phyloP scores from a whole-genome alignment of 805 yeast genomes.

The Cyberlindnera euphorbiiphila region DNA sequence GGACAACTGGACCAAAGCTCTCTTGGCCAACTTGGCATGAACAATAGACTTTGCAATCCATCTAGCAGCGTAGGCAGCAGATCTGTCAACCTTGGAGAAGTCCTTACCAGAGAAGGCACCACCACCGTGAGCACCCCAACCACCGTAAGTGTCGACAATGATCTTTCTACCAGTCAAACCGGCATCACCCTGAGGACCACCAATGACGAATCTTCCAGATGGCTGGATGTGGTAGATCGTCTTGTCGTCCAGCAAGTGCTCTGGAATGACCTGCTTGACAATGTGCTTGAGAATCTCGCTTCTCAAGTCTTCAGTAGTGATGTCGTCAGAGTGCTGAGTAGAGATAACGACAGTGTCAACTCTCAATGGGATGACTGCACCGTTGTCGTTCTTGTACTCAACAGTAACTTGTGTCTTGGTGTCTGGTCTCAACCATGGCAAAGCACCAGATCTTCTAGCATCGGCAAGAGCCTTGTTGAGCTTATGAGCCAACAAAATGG shows the following conservation, averaged over 20 bases:
- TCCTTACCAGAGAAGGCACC: conserved; percentile 99
- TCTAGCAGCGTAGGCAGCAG: conserved; percentile 99
- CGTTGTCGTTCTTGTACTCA: conserved; percentile 90
- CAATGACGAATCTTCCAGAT: conserved; percentile 98
- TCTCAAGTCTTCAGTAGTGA: conserved; percentile 91
- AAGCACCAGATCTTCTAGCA: conserved; percentile 94
- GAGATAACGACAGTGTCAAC: conserved; percentile 97
- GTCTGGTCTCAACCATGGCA: conserved; percentile 98
- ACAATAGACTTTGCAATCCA: conserved; percentile 99
- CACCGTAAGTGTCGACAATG: conserved; percentile 99
- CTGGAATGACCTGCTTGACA: conserved; percentile 90
- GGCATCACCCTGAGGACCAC: conserved; percentile 99
- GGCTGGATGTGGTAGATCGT: conserved; percentile 98
- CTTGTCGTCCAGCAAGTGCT: conserved; percentile 84
- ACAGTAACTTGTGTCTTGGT: conserved; percentile 99
- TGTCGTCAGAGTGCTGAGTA: conserved; percentile 96
- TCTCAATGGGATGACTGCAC: conserved; percentile 93
- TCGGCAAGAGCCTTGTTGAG: conserved; percentile 94
- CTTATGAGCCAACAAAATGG: conserved; percentile 90
- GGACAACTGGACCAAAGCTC: conserved; percentile 97
- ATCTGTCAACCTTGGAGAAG: conserved; percentile 99
- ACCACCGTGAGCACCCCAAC: conserved; percentile 99
- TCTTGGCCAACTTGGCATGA: conserved; percentile 89
- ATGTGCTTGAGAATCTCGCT: conserved; percentile 70
- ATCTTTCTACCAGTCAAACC: conserved; percentile 99